Conservation (phyloP, 305 asterid species). For the Plantago coronopus region DNA sequence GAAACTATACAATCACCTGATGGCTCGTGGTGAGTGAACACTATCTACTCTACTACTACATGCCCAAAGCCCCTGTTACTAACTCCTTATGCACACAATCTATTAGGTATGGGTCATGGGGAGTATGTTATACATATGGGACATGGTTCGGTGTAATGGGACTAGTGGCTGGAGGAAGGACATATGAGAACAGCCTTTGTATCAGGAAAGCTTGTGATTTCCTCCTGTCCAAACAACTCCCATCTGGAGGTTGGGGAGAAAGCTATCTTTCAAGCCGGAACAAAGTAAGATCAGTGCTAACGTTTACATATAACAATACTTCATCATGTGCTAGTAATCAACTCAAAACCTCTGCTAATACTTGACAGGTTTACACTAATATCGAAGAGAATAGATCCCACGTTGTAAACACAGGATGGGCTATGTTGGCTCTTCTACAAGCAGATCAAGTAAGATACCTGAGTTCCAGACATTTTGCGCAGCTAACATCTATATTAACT, state of each 20-base stretch:
- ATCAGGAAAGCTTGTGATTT: conserved; percentile 50
- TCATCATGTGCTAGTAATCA: no score
- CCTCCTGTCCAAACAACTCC: conserved; percentile 49
- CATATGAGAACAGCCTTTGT: conserved; percentile 35
- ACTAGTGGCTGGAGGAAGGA: conserved; percentile 38
- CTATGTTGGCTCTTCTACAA: conserved; percentile 61
- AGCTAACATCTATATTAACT: no score
- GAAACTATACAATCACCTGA: conserved; percentile 45
- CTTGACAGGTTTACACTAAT: conserved; percentile 46
- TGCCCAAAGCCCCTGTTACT: no score
- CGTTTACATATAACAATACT: no score
- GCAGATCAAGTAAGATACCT: conserved; percentile 81
- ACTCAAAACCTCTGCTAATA: no score
- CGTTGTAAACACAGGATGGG: conserved; percentile 62
- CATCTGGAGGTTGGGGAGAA: conserved; percentile 78
- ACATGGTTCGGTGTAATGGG: conserved; percentile 67
- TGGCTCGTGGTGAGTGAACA: conserved; percentile 47
- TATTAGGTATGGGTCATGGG: conserved; percentile 72
- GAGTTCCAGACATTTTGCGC: no score
- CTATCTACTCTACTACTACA: no score
- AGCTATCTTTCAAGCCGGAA: conserved; percentile 59
- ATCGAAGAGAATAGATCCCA: conserved; percentile 40
- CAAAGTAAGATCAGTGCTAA: conserved; percentile 46
- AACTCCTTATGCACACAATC: no score
- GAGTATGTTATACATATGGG: conserved; percentile 66